phyloP scores from a whole-genome alignment of 202 grass and related monocot genomes.

The Musa balbisiana region DNA sequence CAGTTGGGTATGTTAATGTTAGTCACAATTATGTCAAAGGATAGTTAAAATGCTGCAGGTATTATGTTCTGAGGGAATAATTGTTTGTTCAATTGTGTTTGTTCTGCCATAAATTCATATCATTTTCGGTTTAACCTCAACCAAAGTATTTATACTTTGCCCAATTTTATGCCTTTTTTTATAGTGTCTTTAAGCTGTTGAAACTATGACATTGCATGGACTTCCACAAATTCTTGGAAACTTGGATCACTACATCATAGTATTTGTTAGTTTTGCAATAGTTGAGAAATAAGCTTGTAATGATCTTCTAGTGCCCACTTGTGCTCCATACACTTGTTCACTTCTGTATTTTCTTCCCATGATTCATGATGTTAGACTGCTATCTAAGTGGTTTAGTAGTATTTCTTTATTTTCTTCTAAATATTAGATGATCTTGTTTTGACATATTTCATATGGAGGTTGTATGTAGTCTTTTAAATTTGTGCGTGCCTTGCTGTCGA shows the following conservation, averaged over 20 bases:
- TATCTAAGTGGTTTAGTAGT: background rate
- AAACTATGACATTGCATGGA: background rate
- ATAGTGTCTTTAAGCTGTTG: background rate
- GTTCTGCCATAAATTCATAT: background rate
- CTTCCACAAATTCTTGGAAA: background rate
- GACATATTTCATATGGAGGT: background rate
- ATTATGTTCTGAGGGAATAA: background rate
- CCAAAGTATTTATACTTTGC: background rate
- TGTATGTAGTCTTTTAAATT: background rate
- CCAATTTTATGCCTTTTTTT: background rate
- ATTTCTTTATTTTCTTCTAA: background rate
- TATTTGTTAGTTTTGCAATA: background rate
- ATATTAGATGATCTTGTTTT: no score
- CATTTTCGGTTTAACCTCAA: background rate
- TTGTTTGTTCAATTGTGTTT: background rate
- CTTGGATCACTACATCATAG: background rate
- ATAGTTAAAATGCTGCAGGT: background rate
- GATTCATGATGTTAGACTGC: no score
- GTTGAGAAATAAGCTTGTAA: background rate
- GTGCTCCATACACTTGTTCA: no score
- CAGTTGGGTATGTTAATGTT: background rate
- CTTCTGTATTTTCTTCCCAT: no score
- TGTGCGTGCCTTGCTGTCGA: background rate
- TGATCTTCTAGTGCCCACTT: background rate
- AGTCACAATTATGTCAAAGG: background rate